Base-by-base conservation (phyloP, 179 eudicot species). In the Vitellaria paradoxa region DNA sequence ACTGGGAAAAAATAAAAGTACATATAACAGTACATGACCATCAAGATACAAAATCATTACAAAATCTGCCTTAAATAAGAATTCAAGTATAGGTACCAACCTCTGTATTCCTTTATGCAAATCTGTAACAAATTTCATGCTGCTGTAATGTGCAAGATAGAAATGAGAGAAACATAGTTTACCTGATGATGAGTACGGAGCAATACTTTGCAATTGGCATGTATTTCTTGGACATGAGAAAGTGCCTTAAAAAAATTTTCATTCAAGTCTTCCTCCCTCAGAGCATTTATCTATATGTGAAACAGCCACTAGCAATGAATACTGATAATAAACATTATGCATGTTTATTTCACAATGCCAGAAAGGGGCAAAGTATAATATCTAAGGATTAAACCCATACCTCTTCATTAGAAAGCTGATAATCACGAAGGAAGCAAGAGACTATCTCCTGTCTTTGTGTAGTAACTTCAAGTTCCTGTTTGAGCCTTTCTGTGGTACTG, bases 181-280 rank as follows among this genome's bases (percentile, higher is more conserved):
- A 96, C 99, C 96, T 96, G 99, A 81, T 96, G 99, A 78, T 96
- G 98, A 46, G 99, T 96, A 76, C 97, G 86, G 68, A 96, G 97
- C 82, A 96, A 84, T 26, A 96, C 88, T 90, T 96, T 96, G 85
- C 99, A 93, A 82, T 96, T 96, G 76, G 96, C 93, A 87, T 96
- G 99, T 75, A 96, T 96, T 77, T 91, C 98, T 84, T 94, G 98
- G 78, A 94, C 99, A 87, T 94, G 98, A 74, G 96, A 88, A 82
- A 96, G 94, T 56, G 98, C 99, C 88, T 94, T 92, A 80, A 96
- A 96, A 83, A 96, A 96, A 70, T 88, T 87, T 49, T 93, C 99
- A 74, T 84, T 85, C 80, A 96, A 83, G 67, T 96, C 99, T 81
- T 96, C 98, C 86, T 94, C 99, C 82, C 96, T 87, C 55, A 96